phyloP scores from a whole-genome alignment of 2,329 filamentous ascomycete genomes.

The Cladophialophora bantiana region DNA sequence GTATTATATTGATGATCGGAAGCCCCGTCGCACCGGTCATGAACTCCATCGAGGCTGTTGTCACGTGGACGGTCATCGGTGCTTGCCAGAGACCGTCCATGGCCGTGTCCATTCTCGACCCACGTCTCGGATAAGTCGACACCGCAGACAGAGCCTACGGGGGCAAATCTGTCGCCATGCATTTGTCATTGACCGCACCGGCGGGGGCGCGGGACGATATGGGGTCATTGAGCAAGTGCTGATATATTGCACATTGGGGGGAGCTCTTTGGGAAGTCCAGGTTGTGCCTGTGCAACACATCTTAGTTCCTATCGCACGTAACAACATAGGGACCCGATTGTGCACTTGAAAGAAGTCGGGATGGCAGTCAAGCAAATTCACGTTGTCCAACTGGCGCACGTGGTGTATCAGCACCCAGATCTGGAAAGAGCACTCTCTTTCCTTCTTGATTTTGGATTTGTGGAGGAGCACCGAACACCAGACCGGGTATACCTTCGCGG shows the following conservation, averaged over 20 bases:
- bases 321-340: background rate
- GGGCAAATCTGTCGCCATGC: background rate
- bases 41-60: background rate
- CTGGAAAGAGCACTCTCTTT: constrained; percentile 42
- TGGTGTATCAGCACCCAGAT: constrained; percentile 45
- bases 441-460: constrained; percentile 46
- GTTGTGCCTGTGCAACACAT: background rate
- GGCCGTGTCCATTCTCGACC: background rate
- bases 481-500: constrained; percentile 66
- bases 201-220: background rate
- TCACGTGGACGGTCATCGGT: constrained; percentile 5
- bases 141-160: background rate
- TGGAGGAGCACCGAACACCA: constrained; percentile 44
- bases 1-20: background rate
- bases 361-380: constrained; percentile 38
- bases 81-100: background rate
- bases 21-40: background rate
- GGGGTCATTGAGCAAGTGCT: background rate
- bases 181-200: background rate
- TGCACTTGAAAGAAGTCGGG: background rate
- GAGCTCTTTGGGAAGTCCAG: background rate
- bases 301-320: background rate
- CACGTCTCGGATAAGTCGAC: background rate
- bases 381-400: constrained; percentile 42
- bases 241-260: background rate